phyloP scores from a whole-genome alignment of 805 yeast genomes.

The Ogataea trehaloabstinens region DNA sequence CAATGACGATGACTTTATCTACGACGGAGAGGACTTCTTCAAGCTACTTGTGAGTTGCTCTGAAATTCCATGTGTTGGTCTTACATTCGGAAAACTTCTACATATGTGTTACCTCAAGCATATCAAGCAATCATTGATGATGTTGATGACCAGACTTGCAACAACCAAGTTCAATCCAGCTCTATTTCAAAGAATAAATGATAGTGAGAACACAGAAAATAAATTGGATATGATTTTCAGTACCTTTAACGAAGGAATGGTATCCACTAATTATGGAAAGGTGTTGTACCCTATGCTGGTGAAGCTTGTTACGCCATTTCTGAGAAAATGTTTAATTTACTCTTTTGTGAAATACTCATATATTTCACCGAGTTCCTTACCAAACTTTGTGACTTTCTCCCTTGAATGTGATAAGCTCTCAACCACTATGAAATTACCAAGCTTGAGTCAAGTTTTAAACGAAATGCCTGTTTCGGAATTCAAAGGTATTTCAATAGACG shows the following conservation, averaged over 20 bases:
- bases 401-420: constrained; percentile 58
- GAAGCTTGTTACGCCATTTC: constrained; percentile 60
- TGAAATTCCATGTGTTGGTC: constrained; percentile 46
- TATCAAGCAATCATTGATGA: constrained; percentile 45
- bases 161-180: constrained; percentile 4
- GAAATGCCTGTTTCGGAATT: constrained; percentile 15
- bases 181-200: constrained; percentile 12
- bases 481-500: constrained; percentile 3
- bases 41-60: constrained; percentile 48
- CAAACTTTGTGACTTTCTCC: constrained; percentile 17
- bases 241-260: constrained; percentile 27
- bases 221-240: constrained; percentile 18
- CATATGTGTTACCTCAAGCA: constrained; percentile 50
- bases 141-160: constrained; percentile 18
- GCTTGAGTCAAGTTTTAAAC: constrained; percentile 27
- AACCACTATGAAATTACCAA: constrained; percentile 46
- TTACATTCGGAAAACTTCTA: constrained; percentile 46
- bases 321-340: constrained; percentile 60
- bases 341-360: constrained; percentile 53
- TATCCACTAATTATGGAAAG: constrained; percentile 30
- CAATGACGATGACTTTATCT: constrained; percentile 34
- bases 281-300: constrained; percentile 52
- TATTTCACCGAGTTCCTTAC: constrained; percentile 28
- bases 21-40: constrained; percentile 48
- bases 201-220: constrained; percentile 8